Conservation (phyloP, 2,329 filamentous ascomycete species). For the Xylariaceae sp. region DNA sequence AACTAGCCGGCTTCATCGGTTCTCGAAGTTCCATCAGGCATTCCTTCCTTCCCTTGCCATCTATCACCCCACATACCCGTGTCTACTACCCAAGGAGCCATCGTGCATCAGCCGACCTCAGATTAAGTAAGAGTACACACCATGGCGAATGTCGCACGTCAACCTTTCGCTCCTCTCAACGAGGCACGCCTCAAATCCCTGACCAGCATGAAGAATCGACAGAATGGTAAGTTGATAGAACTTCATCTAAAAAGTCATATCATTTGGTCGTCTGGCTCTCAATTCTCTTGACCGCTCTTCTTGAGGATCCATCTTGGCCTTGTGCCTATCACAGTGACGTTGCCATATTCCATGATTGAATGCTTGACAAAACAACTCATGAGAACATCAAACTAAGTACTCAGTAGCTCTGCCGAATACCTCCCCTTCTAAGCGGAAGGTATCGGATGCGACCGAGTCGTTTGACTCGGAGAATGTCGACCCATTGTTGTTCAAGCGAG, state of each 20-base stretch:
- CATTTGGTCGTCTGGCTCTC: background rate
- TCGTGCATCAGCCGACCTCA: slow-evolving; percentile 9
- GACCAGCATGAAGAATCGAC: slow-evolving; percentile 71
- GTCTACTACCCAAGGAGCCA: slow-evolving; percentile 2
- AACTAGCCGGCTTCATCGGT: slow-evolving; percentile 9
- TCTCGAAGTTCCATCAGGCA: slow-evolving; percentile 11
- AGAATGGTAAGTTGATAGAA: slow-evolving; percentile 54
- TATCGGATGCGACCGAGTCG: slow-evolving; percentile 43
- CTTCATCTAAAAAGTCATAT: background rate
- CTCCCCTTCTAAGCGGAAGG: slow-evolving; percentile 53
- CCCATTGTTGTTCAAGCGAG: slow-evolving; percentile 53
- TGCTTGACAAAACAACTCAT: background rate
- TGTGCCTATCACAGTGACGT: background rate
- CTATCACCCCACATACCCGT: background rate
- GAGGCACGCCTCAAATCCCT: slow-evolving; percentile 64
- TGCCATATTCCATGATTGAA: background rate
- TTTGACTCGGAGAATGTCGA: slow-evolving; percentile 60
- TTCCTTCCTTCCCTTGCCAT: background rate
- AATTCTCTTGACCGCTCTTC: background rate
- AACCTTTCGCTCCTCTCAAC: slow-evolving; percentile 71
- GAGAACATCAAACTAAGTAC: slow-evolving; percentile 27
- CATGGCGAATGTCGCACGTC: slow-evolving; percentile 57
- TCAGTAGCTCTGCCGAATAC: slow-evolving; percentile 38
- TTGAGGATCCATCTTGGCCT: background rate
- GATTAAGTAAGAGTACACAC: slow-evolving; percentile 20